A percentile compares a stretch with the other conserved stretches of the same genome.
Conservation (phyloP, 163 green algal species). For the Scenedesmus sp. region DNA sequence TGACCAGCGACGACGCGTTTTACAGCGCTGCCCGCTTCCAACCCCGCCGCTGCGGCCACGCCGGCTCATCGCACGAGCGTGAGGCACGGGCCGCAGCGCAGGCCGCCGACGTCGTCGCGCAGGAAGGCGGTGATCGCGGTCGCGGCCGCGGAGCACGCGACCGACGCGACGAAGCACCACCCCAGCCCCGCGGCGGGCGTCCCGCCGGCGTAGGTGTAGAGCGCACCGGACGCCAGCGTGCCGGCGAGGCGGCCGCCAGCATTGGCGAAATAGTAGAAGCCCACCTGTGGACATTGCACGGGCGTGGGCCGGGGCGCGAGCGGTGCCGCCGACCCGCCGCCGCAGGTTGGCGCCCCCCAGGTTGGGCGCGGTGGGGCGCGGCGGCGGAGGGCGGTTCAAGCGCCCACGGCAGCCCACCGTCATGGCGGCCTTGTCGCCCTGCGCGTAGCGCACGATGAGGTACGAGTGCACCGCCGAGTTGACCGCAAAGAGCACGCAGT, state of each 20-base stretch:
- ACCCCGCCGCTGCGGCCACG: no score
- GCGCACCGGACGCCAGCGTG: conserved; percentile 76
- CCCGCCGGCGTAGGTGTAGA: conserved; percentile 79
- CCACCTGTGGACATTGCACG: no score
- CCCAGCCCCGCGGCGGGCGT: conserved; percentile 74
- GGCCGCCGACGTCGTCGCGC: conserved; percentile 61
- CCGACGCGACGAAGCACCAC: conserved; percentile 78
- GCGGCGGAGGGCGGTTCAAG: no score
- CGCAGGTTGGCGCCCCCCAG: no score
- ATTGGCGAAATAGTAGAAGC: conserved; percentile 91
- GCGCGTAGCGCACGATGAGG: conserved; percentile 79
- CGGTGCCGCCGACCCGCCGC: no score
- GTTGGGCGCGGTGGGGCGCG: no score
- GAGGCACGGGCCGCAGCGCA: conserved; percentile 54
- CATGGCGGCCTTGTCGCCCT: conserved; percentile 88
- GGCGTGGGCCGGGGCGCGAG: no score
- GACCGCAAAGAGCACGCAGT: conserved; percentile 88
- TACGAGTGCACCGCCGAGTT: conserved; percentile 88
- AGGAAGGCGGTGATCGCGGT: conserved; percentile 60
- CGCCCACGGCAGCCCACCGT: no score
- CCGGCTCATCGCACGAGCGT: conserved; percentile 30
- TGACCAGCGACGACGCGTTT: no score
- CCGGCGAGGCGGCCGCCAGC: conserved; percentile 79
- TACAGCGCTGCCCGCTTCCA: no score
- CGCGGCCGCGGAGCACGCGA: conserved; percentile 60